Evolutionary conservation across 1,139 yeast genomes (phyloP).

Genomic region (Nakaseomyces glabratus): DNA sequence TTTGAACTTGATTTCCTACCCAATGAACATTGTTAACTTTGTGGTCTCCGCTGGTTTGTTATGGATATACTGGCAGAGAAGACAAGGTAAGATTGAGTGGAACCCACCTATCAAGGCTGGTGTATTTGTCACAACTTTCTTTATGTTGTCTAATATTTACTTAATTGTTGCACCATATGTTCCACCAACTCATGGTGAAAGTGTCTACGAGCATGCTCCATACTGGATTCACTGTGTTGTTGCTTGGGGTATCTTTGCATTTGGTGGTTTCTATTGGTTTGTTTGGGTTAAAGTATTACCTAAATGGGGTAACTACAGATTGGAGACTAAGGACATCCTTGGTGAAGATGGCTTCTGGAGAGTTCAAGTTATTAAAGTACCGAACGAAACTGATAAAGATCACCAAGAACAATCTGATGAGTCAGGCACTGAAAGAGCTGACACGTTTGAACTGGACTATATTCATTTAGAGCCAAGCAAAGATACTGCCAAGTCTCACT

Average conservation of each 20-base stretch:
- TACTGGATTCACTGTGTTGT: constrained; percentile 79
- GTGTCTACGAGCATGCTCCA: constrained; percentile 58
- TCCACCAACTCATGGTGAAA: constrained; percentile 61
- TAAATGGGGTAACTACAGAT: constrained; percentile 45
- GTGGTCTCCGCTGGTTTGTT: constrained; percentile 65
- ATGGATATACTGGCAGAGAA: constrained; percentile 50
- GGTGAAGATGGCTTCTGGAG: constrained; percentile 74
- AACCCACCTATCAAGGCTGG: constrained; percentile 67
- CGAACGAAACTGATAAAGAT: constrained; percentile 11
- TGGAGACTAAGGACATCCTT: constrained; percentile 49
- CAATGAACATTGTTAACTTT: constrained; percentile 62
- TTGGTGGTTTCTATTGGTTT: constrained; percentile 66
- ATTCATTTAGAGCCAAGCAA: constrained; percentile 2
- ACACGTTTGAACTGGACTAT: constrained; percentile 2
- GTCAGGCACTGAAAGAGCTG: constrained; percentile 1
- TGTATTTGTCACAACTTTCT: constrained; percentile 53
- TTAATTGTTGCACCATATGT: constrained; percentile 73
- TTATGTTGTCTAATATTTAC: constrained; percentile 59
- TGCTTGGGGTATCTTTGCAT: constrained; percentile 66
- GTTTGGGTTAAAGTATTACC: constrained; percentile 61
- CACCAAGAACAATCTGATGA: constrained; percentile 2
- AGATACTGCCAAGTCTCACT: constrained; percentile 3
- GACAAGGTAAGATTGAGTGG: constrained; percentile 53
- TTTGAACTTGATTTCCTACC: constrained; percentile 66
- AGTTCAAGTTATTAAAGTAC: constrained; percentile 43